Evolutionary conservation across 257 asterid species (phyloP), one percentile per base, ranked within the genome.

Genomic region (Solanum chiquidenum): DNA sequence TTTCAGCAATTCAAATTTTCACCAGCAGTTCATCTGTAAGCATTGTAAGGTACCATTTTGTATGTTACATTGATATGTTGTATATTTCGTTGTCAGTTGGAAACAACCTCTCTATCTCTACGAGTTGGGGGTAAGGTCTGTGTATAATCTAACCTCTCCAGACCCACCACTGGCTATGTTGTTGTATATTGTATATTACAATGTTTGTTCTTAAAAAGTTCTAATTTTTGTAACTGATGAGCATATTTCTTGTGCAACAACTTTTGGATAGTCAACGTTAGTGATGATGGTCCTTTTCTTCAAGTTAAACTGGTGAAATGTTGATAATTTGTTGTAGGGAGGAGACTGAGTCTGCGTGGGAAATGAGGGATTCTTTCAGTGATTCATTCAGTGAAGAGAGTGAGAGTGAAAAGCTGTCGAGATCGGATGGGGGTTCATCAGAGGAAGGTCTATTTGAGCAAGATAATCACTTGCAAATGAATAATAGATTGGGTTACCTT

Each of bases 1-100:
- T 95, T 86, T 97, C 99, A 62, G 98, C 99, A 12, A 93, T 97
- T 87, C 99, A 95, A 92, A 95, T 97, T 91, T 97, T 95, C 90
- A 95, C 98, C 90, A 93, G 95, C 92, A 94, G 83, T 92, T 93
- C 98, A 21, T 92, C 98, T 58, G 90, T 86, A 29, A 92, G 90
- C 89, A 90, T 92, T 90, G 91, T 94, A 87, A 95, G 99, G 99
- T 96, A 91, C 83, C 86, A 68, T 68, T 80, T 49, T 87, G 85
- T 40, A 13, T 25, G 34, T 75, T 23, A 74, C 27, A 34, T 10
- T 60, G 69, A 10, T 60, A 60, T 60, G 37, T 12, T 68, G 9
- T 27, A 68, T 68, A 27, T 27, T 68, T 68, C 5, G 11, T 27
- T 64, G 33, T 46, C 20, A 25, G 5, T 66, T 12, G 37, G 23